Evolutionary conservation across 805 yeast genomes (phyloP), one percentile per base, ranked within the genome.

Genomic region (Metschnikowia shivogae): DNA sequence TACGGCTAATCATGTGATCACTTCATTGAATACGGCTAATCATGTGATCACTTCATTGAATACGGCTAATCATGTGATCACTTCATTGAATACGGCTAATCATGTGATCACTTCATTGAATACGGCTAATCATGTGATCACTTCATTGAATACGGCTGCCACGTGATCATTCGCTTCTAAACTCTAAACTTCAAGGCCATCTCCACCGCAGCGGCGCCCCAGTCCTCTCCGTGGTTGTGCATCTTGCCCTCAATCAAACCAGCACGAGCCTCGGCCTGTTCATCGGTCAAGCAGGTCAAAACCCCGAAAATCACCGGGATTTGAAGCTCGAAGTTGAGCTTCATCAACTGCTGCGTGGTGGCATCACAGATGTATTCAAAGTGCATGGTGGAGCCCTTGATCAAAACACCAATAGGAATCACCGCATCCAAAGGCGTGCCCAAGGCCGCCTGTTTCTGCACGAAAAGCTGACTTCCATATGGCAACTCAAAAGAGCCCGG

Each of bases 201-300:
- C 72, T 92, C 99, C 24, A 93, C 96, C 12, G 99, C 99, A 44
- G 97, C 97, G 30, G 95, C 90, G 55, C 96, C 99, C 99, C 99
- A 92, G 65, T 93, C 99, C 60, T 79, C 88, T 53, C 99, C 99
- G 61, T 93, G 99, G 72, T 92, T 92, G 67, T 93, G 98, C 82
- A 82, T 78, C 55, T 81, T 81, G 46, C 85, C 89, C 27, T 67
- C 67, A 33, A 74, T 64, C 50, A 92, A 70, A 22, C 98, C 99
- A 10, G 98, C 96, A 68, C 99, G 83, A 17, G 82, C 82, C 55
- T 84, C 78, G 11, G 98, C 99, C 71, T 93, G 99, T 59, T 86
- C 90, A 55, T 89, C 96, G 26, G 96, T 90, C 56, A 90, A 67
- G 66, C 97, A 90, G 17, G 98, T 93, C 59, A 93, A 77, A 26